These are phyloP conservation scores for Juglanconis sp. DNA, from an alignment of 2,329 filamentous ascomycete genomes.

Conservation along the genomic window DNA sequence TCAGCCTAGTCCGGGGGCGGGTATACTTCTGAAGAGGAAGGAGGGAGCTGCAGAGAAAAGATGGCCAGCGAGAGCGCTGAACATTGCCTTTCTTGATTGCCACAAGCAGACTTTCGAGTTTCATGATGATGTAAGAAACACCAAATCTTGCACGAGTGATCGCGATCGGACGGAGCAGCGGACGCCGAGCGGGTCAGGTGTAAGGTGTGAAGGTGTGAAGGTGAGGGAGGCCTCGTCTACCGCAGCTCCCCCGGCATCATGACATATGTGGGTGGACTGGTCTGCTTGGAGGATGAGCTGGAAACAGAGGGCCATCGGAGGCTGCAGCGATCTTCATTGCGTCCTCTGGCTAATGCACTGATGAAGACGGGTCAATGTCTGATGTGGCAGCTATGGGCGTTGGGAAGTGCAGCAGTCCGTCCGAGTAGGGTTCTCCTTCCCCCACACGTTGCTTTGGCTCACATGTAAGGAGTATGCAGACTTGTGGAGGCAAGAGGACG, in stretches of 20 bases:
- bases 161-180: conserved; percentile 6
- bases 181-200: conserved; percentile 8
- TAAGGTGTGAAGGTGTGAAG: too few species aligned
- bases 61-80: background rate
- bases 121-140: background rate
- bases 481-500: background rate
- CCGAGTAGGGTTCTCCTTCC: background rate
- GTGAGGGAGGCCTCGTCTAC: conserved; percentile 1
- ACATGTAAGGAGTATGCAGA: background rate
- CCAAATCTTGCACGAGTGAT: conserved; percentile 3
- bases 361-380: background rate
- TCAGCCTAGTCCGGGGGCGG: background rate
- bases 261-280: too few species aligned
- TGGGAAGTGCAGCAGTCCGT: too few species aligned
- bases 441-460: background rate
- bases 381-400: too few species aligned
- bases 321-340: conserved; percentile 9
- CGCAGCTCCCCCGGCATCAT: background rate
- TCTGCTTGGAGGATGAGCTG: background rate
- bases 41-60: background rate
- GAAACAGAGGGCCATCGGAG: conserved; percentile 4
- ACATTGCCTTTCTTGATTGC: conserved; percentile 4
- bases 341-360: conserved; percentile 7
- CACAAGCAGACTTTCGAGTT: background rate
- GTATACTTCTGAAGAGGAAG: conserved; percentile 6